Evolutionary conservation across 208 protist genomes (phyloP).

Genomic region (Kentomonas sorsogonicus): DNA sequence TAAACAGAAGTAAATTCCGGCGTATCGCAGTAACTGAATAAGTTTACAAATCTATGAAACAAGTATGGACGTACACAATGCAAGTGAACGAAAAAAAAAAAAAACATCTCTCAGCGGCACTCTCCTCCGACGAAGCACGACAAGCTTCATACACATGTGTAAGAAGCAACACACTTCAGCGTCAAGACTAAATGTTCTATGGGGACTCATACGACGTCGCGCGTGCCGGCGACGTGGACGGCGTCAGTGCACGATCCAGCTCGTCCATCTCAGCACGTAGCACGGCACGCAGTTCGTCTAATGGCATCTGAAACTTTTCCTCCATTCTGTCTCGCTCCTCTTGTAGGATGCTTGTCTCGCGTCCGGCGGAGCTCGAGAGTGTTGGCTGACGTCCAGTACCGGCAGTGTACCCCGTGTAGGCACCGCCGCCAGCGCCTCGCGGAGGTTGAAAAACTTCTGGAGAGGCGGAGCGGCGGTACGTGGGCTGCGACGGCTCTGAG

Average conservation of each 20-base stretch:
- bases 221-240: too few relatives aligned
- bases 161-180: too few relatives aligned
- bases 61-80: constrained; percentile 8
- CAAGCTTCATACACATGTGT: background rate
- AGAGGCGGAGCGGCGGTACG: too few relatives aligned
- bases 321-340: constrained; percentile 62
- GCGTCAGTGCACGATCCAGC: too few relatives aligned
- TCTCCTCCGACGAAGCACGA: too few relatives aligned
- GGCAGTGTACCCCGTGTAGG: too few relatives aligned
- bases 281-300: constrained; percentile 50
- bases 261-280: constrained; percentile 34
- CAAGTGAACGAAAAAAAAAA: constrained; percentile 18
- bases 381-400: constrained; percentile 16
- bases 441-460: too few relatives aligned
- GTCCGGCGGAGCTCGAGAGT: too few relatives aligned
- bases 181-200: background rate
- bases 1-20: constrained; percentile 12
- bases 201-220: background rate
- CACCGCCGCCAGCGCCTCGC: too few relatives aligned
- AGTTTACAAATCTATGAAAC: constrained; percentile 2
- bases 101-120: too few relatives aligned
- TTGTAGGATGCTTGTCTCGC: constrained; percentile 62
- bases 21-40: constrained; percentile 1
- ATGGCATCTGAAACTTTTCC: constrained; percentile 27
- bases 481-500: too few relatives aligned